Base-by-base conservation (phyloP, 2,329 filamentous ascomycete species). In the Xylaria sp. region DNA sequence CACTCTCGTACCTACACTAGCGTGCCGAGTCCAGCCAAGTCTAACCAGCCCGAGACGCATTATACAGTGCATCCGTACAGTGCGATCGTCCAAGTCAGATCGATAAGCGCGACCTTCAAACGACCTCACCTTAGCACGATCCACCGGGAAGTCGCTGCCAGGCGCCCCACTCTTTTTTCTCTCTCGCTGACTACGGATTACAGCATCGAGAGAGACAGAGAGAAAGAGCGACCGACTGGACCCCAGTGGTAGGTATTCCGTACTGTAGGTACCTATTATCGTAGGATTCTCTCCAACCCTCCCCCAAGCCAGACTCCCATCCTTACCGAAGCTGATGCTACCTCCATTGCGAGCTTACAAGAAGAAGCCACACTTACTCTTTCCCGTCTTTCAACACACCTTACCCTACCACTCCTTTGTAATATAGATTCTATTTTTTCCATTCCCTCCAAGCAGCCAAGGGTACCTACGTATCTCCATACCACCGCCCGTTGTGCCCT, bases 371-470 rank as follows among this genome's bases (percentile, higher is more conserved):
- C 54, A 49, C n/a, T 16, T 48, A 48, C 46, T 6, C 46, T 18
- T 18, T 62, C 58, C 52, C 18, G 53, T 44, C 53, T 58, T 53
- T 57, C 44, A 52, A 55, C 61, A 48, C 37, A 52, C 59, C 57
- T 51, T 34, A 49, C 44, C 51, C 57, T 58, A 60, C 59, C 57
- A 58, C 59, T 47, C 44, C 13, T 16, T 18, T n/a, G 8, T 11
- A 10, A 44, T 4, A 58, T 61, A n/a, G 44, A 54, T 60, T 51
- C 55, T 53, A 52, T 53, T 54, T 42, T 19, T 23, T 39, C 13
- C 37, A 39, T 48, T 49, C 61, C 54, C 23, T 53, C 11, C 56
- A 37, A 13, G 13, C 2, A 46, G 42, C 42, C 42, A 46, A 46
- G 42, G 5, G 23, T 30, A 16, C 16, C 16, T 16, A 30, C 23